Base-by-base conservation (phyloP, 768 basidiomycete species). In the Hygrophorus pudorinus region DNA sequence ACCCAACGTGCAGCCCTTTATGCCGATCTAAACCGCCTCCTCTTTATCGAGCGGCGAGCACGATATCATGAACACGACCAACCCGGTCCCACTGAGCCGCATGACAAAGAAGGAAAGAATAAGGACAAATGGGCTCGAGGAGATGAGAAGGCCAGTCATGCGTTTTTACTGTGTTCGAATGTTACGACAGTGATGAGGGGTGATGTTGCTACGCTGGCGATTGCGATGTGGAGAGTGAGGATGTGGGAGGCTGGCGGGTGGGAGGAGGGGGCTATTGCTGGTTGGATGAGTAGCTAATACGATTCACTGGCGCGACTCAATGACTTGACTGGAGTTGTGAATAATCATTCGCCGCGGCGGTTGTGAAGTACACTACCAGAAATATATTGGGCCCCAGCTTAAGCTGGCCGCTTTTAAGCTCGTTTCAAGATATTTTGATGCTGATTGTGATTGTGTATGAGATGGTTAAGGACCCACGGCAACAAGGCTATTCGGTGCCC, bases 161-260 rank as follows among this genome's bases (percentile, higher is more conserved):
- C 83, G 6, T 87, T 85, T 55, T 51, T 88, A 11, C 53, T 90
- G 11, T 65, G 60, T 42, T 76, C 83, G 5, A 68, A 75, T 43
- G 64, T 61, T 11, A 58, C 68, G 18, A 75, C 72, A 0, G 56
- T 71, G 13, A 59, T 59, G 44, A 65, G 77, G 30, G 79, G 70
- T 0, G 86, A 90, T 53, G 64, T 75, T 5, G 78, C 72, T 1
- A 70, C 78, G 5, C 63, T 83, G 10, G 81, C 80, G 0, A 72
- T 81, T 34, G 85, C 88, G 1, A 56, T 90, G 13, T 90, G 87
- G 87, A 75, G 88, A 48, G 47, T 88, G 34, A 68, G 79, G 47
- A 78, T 89, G 75, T 91, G 80, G 70, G 81, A 86, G 54, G 75
- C 78, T 2, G 65, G 62, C 6, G 70, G 67, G 0, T 79, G 74